These are phyloP conservation scores for Cenchrus americanus DNA, from an alignment of 176 grass and related monocot genomes.

Conservation along the genomic window DNA sequence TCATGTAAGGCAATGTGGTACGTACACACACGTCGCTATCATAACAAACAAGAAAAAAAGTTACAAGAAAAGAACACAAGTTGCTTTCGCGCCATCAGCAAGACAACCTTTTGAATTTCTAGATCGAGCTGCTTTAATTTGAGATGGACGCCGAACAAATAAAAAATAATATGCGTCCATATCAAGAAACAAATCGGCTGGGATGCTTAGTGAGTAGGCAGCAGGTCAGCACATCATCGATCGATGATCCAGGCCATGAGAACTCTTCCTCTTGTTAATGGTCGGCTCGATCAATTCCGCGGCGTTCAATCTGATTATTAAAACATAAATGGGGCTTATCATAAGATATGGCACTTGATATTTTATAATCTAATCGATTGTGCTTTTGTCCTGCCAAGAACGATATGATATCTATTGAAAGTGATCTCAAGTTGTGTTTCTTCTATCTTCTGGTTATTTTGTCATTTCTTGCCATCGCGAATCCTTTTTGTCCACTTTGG, in stretches of 20 bases:
- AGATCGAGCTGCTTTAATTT: slow-evolving; percentile 6
- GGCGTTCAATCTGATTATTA: neutral
- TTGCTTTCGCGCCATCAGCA: slow-evolving; percentile 41
- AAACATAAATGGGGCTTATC: neutral
- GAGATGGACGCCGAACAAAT: slow-evolving; percentile 4
- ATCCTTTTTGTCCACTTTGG: neutral
- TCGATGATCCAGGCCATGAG: neutral
- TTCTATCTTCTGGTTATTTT: neutral
- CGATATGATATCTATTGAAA: slow-evolving; percentile 50
- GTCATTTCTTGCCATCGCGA: neutral
- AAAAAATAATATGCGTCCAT: neutral
- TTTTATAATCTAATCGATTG: slow-evolving; percentile 29
- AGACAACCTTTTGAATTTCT: slow-evolving; percentile 26
- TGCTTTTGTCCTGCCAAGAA: neutral
- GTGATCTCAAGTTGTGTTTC: slow-evolving; percentile 30
- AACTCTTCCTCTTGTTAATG: neutral
- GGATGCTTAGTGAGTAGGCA: slow-evolving; percentile 24
- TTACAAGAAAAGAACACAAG: slow-evolving; percentile 12
- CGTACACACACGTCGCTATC: slow-evolving; percentile 14
- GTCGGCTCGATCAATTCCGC: neutral
- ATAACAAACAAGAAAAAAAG: neutral
- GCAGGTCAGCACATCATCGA: slow-evolving; percentile 20
- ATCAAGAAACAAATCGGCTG: slow-evolving; percentile 32
- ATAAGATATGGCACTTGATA: neutral
- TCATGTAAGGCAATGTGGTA: slow-evolving; percentile 29